Conservation (phyloP, 2,329 filamentous ascomycete genomes). For the Aspergillus sp. region DNA sequence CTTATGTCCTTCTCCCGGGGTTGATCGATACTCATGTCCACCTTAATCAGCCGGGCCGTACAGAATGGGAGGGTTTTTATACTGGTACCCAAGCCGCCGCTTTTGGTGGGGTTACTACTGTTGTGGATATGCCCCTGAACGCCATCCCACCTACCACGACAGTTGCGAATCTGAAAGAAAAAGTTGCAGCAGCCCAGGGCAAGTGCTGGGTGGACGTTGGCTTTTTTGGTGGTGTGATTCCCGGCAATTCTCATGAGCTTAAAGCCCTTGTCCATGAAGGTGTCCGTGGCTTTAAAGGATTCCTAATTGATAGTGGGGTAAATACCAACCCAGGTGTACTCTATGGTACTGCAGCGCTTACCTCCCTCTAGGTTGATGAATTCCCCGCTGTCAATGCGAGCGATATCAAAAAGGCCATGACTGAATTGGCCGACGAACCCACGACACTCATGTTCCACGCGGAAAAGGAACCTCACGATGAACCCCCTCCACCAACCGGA, state of each 20-base stretch:
- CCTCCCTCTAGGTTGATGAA: slow-evolving; percentile 70
- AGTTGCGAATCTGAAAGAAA: slow-evolving; percentile 75
- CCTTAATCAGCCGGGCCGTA: slow-evolving; percentile 92
- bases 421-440: slow-evolving; percentile 72
- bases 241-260: slow-evolving; percentile 79
- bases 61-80: slow-evolving; percentile 98
- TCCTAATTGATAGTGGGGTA: slow-evolving; percentile 94
- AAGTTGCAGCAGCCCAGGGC: slow-evolving; percentile 76
- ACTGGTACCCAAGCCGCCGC: slow-evolving; percentile 92
- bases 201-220: slow-evolving; percentile 99
- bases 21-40: slow-evolving; percentile 97
- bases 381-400: slow-evolving; percentile 84
- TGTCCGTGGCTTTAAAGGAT: slow-evolving; percentile 95
- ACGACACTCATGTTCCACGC: slow-evolving; percentile 99
- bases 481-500: slow-evolving; percentile 60
- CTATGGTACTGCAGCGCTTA: too few species aligned
- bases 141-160: slow-evolving; percentile 96
- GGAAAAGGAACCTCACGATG: slow-evolving; percentile 87
- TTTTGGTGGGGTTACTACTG: slow-evolving; percentile 93
- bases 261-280: slow-evolving; percentile 78
- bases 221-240: slow-evolving; percentile 93
- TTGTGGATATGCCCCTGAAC: slow-evolving; percentile 97
- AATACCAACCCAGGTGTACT: slow-evolving; percentile 35
- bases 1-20: slow-evolving; percentile 81
- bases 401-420: slow-evolving; percentile 80